phyloP scores from a whole-genome alignment of 305 asterid genomes.

The Fraxinus floribunda region DNA sequence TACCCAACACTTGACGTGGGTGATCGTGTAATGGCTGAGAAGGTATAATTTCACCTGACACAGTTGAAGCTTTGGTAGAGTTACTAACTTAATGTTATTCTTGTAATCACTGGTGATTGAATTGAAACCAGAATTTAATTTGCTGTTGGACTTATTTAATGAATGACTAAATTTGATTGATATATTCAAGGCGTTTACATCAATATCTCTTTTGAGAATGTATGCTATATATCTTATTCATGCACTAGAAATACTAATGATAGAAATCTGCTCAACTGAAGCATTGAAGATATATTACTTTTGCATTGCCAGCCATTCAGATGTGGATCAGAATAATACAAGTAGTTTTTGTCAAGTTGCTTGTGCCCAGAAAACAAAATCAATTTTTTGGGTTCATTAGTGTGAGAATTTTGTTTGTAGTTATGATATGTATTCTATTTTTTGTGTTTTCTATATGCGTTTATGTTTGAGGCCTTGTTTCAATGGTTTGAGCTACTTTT shows the following conservation, averaged over 20 bases:
- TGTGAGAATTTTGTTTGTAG: neutral
- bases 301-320: neutral
- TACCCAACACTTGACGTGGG: conserved; percentile 89
- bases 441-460: neutral
- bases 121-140: neutral
- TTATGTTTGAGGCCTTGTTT: neutral
- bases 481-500: neutral
- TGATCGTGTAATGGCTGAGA: conserved; percentile 83
- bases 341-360: neutral
- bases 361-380: neutral
- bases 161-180: neutral
- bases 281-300: neutral
- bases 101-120: neutral
- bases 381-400: neutral
- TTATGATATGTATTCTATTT: neutral
- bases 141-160: neutral
- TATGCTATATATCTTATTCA: neutral
- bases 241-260: neutral
- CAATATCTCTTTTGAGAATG: neutral
- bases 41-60: conserved; percentile 43
- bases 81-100: neutral
- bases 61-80: neutral
- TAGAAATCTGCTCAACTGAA: neutral
- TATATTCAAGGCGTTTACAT: neutral
- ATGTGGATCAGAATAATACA: neutral